These are phyloP conservation scores for Hibiscus tridactylites DNA, from an alignment of 345 rosid genomes.

Conservation along the genomic window DNA sequence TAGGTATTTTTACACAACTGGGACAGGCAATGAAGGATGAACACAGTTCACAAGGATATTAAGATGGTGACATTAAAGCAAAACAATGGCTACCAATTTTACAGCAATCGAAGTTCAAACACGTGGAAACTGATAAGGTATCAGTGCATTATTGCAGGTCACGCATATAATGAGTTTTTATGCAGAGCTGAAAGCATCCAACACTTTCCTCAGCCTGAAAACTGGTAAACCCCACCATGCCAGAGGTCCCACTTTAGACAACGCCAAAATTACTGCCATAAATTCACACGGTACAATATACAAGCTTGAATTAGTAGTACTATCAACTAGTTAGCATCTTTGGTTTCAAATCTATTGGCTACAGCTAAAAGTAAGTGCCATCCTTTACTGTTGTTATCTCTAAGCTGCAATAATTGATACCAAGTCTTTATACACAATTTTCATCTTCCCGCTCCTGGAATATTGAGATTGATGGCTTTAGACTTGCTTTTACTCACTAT, in stretches of 20 bases:
- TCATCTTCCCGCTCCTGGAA: background rate
- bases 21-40: background rate
- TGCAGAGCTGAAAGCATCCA: background rate
- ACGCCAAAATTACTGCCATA: slow-evolving; percentile 12
- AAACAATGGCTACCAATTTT: background rate
- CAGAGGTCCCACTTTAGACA: slow-evolving; percentile 10
- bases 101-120: slow-evolving; percentile 1
- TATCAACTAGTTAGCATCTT: background rate
- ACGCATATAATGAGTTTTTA: slow-evolving; percentile 9
- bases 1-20: no score
- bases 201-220: background rate
- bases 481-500: slow-evolving; percentile 32
- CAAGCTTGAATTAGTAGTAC: slow-evolving; percentile 11
- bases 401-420: no score
- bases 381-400: background rate
- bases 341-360: background rate
- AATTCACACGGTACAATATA: slow-evolving; percentile 5
- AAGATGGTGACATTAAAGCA: background rate
- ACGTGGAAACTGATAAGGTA: no score
- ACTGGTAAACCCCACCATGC: slow-evolving; percentile 7
- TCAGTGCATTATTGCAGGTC: slow-evolving; percentile 25
- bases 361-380: background rate
- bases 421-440: no score
- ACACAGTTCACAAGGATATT: background rate
- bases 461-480: background rate